Base-by-base conservation (phyloP, 306 rosid species). In the Vigna mungo region DNA sequence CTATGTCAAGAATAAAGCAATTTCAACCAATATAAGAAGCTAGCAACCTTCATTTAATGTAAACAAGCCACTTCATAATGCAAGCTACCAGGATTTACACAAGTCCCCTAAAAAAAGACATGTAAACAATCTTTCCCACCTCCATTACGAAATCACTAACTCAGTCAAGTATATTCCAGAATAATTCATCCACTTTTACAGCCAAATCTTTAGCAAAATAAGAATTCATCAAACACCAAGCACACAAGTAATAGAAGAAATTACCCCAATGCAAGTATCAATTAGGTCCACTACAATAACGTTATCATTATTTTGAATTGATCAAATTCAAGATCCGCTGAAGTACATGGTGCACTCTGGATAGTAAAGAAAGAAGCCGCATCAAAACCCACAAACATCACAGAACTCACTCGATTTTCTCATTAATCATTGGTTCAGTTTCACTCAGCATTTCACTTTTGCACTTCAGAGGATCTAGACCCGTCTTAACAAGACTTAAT, bases 21-120 rank as follows among this genome's bases (percentile, higher is more conserved):
- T 37, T 32, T 25, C 71, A 58, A 47, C 15, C 5, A 23, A 62
- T 11, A 8, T 27, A 41, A 16, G 32, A 30, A 80, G 61, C 49
- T 58, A 41, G 30, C 51, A 30, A 68, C 55, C 47, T 48, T 67
- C 65, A 16, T 59, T 7, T n/a, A 13, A 54, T 32, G 18, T 16
- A 30, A 65, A 49, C 72, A 74, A 15, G 44, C 77, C 54, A 83
- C 64, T 74, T 54, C 55, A 77, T 49, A 51, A 54, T 34, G 30
- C 75, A 16, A 83, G 39, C 37, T 84, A 56, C 54, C n/a, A 27
- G 25, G 43, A 41, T 66, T 48, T 47, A 72, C 20, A 65, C 17
- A 75, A 36, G 69, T 21, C 43, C 18, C 68, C 56, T 20, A 58
- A 71, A 23, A 62, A 48, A 44, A 80, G 6, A 43, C 43, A 52